Percentiles rank a stretch among this genome's conserved stretches.
Conservation (phyloP, 805 yeast species). For the Pichia pseudocactophila region DNA sequence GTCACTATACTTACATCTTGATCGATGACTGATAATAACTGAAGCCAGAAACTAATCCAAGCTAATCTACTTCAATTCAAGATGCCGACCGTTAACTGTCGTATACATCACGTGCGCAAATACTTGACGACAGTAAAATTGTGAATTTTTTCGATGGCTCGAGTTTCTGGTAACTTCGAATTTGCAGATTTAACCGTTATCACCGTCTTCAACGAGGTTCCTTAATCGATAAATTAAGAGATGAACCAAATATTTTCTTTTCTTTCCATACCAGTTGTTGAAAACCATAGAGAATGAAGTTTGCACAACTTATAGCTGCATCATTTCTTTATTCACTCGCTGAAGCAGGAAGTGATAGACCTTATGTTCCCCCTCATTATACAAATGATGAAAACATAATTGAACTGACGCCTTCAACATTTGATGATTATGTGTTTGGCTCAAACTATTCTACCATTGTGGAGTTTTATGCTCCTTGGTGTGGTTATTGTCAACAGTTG, state of each 20-base stretch:
- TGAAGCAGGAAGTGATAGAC: background rate
- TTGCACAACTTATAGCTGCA: background rate
- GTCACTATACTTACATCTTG: too few species aligned
- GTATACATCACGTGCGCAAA: too few species aligned
- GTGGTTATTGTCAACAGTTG: slow-evolving; percentile 82
- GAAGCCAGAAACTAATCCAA: too few species aligned
- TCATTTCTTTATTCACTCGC: background rate
- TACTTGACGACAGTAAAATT: too few species aligned
- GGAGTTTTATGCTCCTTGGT: slow-evolving; percentile 96
- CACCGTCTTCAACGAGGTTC: too few species aligned
- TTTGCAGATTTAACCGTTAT: background rate
- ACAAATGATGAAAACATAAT: slow-evolving; percentile 18
- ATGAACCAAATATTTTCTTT: too few species aligned
- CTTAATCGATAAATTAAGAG: too few species aligned
- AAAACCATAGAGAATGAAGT: background rate
- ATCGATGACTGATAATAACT: too few species aligned
- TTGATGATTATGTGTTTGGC: slow-evolving; percentile 54
- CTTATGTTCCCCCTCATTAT: slow-evolving; percentile 15
- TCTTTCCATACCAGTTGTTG: too few species aligned
- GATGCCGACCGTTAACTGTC: too few species aligned
- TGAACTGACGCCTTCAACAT: slow-evolving; percentile 32
- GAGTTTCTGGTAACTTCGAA: background rate
- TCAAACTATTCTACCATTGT: slow-evolving; percentile 76
- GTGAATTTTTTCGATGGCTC: too few species aligned
- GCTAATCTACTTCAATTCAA: too few species aligned